Base-by-base conservation (phyloP, 1,284 basidiomycete species). In the Lentinus polychrous region DNA sequence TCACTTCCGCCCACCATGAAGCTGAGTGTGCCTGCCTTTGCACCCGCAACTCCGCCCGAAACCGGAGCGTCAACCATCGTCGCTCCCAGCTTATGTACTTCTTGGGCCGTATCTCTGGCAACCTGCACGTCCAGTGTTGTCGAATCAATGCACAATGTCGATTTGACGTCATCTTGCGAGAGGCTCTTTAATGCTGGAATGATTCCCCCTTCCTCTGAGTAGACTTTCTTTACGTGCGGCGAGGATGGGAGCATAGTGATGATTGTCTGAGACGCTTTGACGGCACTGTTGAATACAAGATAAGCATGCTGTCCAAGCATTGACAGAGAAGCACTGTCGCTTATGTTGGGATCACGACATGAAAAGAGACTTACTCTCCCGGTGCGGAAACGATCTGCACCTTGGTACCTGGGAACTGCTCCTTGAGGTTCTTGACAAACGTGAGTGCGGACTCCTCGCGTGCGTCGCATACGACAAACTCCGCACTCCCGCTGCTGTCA, bases 21-120 rank as follows among this genome's bases (percentile, higher is more conserved):
- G 15, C 88, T 83, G n/a, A 95, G 73, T 0, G 89, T 91, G 27
- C 78, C 89, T 5, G 86, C 86, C 60, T 86, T 83, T 8, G 93
- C 93, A 18, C 92, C 92, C 14, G 86, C 71, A 6, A 92, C 89
- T 38, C 91, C 93, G 50, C 92, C 92, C 32, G 89, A 92, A 0
- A 95, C 92, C 12, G 92, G 93, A 1, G 92, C 91, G 64, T 95
- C 92, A 40, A 94, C 76, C 80, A 94, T 91, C 35, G 69, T 70
- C 3, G 81, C 86, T n/a, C 87, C 85, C 14, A 73, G 65, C 20
- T 60, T 56, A 34, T 68, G 67, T 2, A 91, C 77, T 33, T 75
- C 65, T 10, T 60, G 55, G 0, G 86, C 78, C 3, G 91, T 81
- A 23, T 76, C 66, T 32, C 81, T 78, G 0, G 90, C 83, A 4